A percentile compares a stretch with the other conserved stretches of the same genome.
Evolutionary conservation across 2,329 filamentous ascomycete species (phyloP).

Genomic region (Aspergillus proliferans): DNA sequence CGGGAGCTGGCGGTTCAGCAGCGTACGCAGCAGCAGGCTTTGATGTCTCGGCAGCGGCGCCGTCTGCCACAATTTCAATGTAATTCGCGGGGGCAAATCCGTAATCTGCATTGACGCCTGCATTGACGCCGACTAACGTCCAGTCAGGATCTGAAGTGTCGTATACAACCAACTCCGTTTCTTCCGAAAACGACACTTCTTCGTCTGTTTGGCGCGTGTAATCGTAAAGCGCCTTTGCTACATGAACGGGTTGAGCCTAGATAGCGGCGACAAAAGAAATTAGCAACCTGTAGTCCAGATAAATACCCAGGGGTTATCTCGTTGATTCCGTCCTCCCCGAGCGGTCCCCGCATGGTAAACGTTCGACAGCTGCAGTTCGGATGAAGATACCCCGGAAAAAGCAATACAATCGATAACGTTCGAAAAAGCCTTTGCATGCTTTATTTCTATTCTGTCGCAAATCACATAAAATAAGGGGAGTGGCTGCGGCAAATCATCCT

Average conservation of each 20-base stretch:
- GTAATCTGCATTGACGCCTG: slow-evolving; percentile 73
- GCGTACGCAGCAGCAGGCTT: neutral
- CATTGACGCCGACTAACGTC: slow-evolving; percentile 80
- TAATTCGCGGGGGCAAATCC: slow-evolving; percentile 96
- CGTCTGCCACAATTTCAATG: slow-evolving; percentile 62
- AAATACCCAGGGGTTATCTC: neutral
- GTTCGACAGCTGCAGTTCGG: neutral
- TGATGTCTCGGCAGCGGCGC: slow-evolving; percentile 38
- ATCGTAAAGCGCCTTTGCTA: slow-evolving; percentile 93
- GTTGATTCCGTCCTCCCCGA: neutral
- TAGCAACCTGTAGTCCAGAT: neutral
- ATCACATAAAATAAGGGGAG: neutral
- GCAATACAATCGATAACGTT: neutral
- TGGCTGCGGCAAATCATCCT: slow-evolving; percentile 23
- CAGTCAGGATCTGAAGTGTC: slow-evolving; percentile 91
- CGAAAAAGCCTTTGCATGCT: neutral
- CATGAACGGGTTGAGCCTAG: slow-evolving; percentile 59
- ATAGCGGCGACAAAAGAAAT: neutral
- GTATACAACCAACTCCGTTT: slow-evolving; percentile 74
- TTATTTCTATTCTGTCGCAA: neutral
- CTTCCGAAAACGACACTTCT: slow-evolving; percentile 91
- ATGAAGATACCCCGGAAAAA: neutral
- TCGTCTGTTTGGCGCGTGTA: slow-evolving; percentile 97
- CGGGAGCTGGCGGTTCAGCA: slow-evolving; percentile 15
- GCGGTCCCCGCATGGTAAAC: neutral